Conservation (phyloP, 768 basidiomycete genomes). For the Amanita subjunquillea region DNA sequence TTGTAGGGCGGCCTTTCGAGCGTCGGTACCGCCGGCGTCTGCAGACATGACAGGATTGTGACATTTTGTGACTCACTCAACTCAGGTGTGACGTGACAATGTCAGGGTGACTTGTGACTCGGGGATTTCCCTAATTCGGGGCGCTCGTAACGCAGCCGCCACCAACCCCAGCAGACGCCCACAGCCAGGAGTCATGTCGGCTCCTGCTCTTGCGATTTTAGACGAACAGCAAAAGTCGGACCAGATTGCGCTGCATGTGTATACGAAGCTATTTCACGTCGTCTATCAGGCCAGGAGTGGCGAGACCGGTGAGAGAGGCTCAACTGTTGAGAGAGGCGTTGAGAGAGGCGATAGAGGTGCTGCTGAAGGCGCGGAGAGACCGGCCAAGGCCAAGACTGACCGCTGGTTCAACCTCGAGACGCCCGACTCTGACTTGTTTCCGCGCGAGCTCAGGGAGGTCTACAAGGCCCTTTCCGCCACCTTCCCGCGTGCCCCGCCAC, state of each 20-base stretch:
- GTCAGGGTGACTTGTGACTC: no score
- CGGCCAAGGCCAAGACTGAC: conserved; percentile 38
- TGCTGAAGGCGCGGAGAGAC: background rate
- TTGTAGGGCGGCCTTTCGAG: conserved; percentile 29
- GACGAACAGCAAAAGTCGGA: conserved; percentile 48
- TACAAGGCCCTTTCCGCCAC: conserved; percentile 49
- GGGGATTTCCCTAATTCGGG: no score
- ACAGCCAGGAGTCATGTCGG: no score
- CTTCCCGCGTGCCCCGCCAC: conserved; percentile 25
- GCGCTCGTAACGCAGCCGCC: background rate
- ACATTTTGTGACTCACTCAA: no score
- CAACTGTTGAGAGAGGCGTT: background rate
- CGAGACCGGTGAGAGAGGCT: background rate
- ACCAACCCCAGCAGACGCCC: background rate
- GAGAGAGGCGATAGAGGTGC: no score
- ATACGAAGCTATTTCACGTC: conserved; percentile 72
- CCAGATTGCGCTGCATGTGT: conserved; percentile 79
- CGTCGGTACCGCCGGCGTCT: conserved; percentile 18
- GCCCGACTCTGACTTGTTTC: conserved; percentile 61
- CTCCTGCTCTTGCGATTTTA: background rate
- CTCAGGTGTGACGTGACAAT: no score
- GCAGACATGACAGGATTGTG: background rate
- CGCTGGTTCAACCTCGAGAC: conserved; percentile 75
- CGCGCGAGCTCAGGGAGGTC: conserved; percentile 45
- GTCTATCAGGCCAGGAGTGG: conserved; percentile 57